Evolutionary conservation across 2,329 filamentous ascomycete species (phyloP).

Genomic region (Bipolaris gigantea): DNA sequence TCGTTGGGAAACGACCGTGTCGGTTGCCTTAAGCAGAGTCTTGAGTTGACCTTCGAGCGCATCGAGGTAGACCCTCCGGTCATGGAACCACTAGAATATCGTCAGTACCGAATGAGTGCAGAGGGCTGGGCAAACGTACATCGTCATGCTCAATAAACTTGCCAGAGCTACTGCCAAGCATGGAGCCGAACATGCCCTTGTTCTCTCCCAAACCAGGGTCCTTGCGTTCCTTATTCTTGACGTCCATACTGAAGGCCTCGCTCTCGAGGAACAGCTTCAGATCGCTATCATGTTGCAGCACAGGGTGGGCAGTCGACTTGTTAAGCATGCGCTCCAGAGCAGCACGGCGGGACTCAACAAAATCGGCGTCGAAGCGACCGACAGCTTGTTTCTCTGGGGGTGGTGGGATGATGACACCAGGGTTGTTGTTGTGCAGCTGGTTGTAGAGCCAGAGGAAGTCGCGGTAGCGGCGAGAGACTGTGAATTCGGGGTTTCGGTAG

Average conservation of each 20-base stretch:
- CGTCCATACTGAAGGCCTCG: slow-evolving; percentile 91
- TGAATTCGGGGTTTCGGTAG: slow-evolving; percentile 88
- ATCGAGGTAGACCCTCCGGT: slow-evolving; percentile 91
- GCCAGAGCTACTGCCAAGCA: slow-evolving; percentile 70
- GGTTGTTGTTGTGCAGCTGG: slow-evolving; percentile 89
- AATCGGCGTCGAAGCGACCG: slow-evolving; percentile 92
- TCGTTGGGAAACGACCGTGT: slow-evolving; percentile 86
- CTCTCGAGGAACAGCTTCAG: slow-evolving; percentile 97
- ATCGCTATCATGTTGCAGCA: slow-evolving; percentile 89
- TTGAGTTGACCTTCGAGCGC: slow-evolving; percentile 90
- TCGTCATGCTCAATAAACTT: slow-evolving; percentile 99
- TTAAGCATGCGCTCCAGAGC: slow-evolving; percentile 97
- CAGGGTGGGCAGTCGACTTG: slow-evolving; percentile 86
- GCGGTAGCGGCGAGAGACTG: slow-evolving; percentile 89
- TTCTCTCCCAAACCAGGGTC: slow-evolving; percentile 84
- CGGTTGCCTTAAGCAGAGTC: slow-evolving; percentile 87
- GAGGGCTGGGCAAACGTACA: slow-evolving; percentile 54
- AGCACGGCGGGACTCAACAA: slow-evolving; percentile 88
- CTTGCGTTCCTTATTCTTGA: slow-evolving; percentile 95
- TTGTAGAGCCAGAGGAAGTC: slow-evolving; percentile 99
- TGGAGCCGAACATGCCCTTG: slow-evolving; percentile 87
- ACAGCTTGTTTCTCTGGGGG: slow-evolving; percentile 98
- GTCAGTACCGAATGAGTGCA: slow-evolving; percentile 11
- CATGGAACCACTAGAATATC: slow-evolving; percentile 82
- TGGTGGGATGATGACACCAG: slow-evolving; percentile 90